A percentile compares a stretch with the other conserved stretches of the same genome.
These are phyloP conservation scores for Penicillium sp. DNA, from an alignment of 2,329 filamentous ascomycete genomes.

Conservation along the genomic window DNA sequence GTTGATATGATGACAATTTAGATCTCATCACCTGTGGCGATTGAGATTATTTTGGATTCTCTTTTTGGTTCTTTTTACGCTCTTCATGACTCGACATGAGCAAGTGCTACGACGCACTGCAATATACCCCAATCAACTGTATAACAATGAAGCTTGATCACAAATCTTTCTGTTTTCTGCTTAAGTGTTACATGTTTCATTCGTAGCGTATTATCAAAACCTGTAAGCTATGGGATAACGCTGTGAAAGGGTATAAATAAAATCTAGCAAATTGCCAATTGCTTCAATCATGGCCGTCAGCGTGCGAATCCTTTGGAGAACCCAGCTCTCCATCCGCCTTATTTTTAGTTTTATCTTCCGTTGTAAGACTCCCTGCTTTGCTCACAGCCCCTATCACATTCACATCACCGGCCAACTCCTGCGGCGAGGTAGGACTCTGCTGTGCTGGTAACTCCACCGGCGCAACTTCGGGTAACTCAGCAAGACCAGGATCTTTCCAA, in stretches of 20 bases:
- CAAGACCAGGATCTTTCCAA: not conserved
- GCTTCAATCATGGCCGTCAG: not conserved
- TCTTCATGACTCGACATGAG: conserved; percentile 4
- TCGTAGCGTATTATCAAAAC: not conserved
- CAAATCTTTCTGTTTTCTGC: not conserved
- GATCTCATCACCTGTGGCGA: not conserved
- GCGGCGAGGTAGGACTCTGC: conserved; percentile 4
- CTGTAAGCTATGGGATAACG: too few relatives aligned
- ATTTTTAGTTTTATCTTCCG: too few relatives aligned
- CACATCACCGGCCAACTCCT: conserved; percentile 6
- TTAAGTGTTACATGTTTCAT: not conserved
- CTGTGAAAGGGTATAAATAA: not conserved
- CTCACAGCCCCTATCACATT: not conserved
- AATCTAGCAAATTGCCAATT: not conserved
- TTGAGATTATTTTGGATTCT: not conserved
- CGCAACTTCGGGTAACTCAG: conserved; percentile 3
- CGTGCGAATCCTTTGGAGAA: too few relatives aligned
- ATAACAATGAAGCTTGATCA: not conserved
- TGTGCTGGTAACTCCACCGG: not conserved
- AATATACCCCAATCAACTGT: conserved; percentile 11
- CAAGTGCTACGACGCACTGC: conserved; percentile 3
- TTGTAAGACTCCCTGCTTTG: not conserved
- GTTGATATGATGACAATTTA: not conserved
- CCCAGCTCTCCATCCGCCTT: too few relatives aligned
- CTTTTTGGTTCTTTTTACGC: not conserved